These are phyloP conservation scores for Termitomyces sp. DNA, from an alignment of 768 basidiomycete species.

Conservation along the genomic window DNA sequence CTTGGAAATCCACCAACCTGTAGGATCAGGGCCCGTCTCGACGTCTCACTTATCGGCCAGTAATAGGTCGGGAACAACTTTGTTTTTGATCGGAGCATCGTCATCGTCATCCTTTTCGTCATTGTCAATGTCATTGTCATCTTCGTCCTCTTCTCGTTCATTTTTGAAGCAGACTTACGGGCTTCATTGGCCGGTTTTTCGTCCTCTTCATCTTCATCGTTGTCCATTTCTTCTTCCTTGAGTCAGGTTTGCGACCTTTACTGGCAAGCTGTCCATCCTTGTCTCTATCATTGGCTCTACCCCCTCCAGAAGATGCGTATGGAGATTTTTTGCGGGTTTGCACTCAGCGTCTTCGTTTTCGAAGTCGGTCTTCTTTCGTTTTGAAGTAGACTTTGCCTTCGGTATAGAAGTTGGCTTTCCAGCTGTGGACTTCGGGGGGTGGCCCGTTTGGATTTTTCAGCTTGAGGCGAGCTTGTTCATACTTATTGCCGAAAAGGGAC, in stretches of 20 bases:
- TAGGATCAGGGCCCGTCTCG: constrained; percentile 46
- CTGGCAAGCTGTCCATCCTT: constrained; percentile 12
- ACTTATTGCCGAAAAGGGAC: constrained; percentile 37
- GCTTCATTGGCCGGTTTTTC: constrained; percentile 4
- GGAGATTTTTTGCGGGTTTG: constrained; percentile 9
- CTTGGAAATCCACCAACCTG: constrained; percentile 58
- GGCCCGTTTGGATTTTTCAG: constrained; percentile 34
- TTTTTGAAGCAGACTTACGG: constrained; percentile 11
- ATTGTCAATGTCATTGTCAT: constrained; percentile 15
- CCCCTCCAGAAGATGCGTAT: constrained; percentile 8
- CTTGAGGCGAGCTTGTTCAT: constrained; percentile 39
- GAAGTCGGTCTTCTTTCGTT: constrained; percentile 18
- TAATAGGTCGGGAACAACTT: constrained; percentile 38
- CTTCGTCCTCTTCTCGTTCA: constrained; percentile 24
- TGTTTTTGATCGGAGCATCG: constrained; percentile 10
- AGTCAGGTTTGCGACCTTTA: constrained; percentile 17
- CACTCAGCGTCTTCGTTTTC: constrained; percentile 12
- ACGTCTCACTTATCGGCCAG: constrained; percentile 55
- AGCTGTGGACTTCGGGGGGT: constrained; percentile 16
- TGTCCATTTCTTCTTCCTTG: constrained; percentile 15
- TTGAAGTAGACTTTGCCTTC: constrained; percentile 13
- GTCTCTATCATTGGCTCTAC: constrained; percentile 21
- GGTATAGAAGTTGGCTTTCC: constrained; percentile 16
- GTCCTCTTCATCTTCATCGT: constrained; percentile 13
- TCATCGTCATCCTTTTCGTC: constrained; percentile 9